Evolutionary conservation across 2,329 filamentous ascomycete species (phyloP), one percentile per base, ranked within the genome.

Genomic region (Diaporthe sp.): DNA sequence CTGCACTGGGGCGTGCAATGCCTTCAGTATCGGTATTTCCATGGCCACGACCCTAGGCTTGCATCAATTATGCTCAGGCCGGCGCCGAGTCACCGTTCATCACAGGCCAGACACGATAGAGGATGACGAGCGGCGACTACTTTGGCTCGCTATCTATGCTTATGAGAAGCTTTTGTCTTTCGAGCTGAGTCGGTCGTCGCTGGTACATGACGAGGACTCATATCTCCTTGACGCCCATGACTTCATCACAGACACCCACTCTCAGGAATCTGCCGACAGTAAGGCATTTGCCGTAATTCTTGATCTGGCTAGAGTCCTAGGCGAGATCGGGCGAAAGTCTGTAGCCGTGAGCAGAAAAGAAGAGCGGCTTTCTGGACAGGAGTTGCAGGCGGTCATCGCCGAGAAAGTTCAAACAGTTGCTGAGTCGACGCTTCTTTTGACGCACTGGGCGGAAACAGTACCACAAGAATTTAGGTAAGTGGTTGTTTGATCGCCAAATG

Each of bases 111-210:
- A 61, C 8, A 8, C 56, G 6, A n/a, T 5, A 27, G 56, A 27
- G 19, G 12, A 42, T 19, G 35, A 42, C 9, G 56, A 61, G 7
- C 56, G 22, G 22, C n/a, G 56, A 6, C 7, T 25, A 9, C n/a
- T 59, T 15, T 61, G 56, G 35, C n/a, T 61, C 6, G 56, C 35
- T 8, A 39, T 61, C 2, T 61, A 61, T 27, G 35, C 56, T 39
- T 61, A 39, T n/a, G 56, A 61, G 37, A 61, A 61, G 35, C 37
- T 61, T 5, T n/a, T 61, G 56, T 39, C 56, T 39, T 61, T 61
- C n/a, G 56, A 61, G 56, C 22, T 61, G 56, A 42, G 5, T 12
- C 35, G 56, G 4, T 19, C 37, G n/a, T 61, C 56, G 2, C 15
- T 61, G 7, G n/a, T 61, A 27, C 35, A 17, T 0, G 56, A 61